These are phyloP conservation scores for Botrytis cinerea DNA, from an alignment of 2,329 filamentous ascomycete genomes.

Conservation along the genomic window DNA sequence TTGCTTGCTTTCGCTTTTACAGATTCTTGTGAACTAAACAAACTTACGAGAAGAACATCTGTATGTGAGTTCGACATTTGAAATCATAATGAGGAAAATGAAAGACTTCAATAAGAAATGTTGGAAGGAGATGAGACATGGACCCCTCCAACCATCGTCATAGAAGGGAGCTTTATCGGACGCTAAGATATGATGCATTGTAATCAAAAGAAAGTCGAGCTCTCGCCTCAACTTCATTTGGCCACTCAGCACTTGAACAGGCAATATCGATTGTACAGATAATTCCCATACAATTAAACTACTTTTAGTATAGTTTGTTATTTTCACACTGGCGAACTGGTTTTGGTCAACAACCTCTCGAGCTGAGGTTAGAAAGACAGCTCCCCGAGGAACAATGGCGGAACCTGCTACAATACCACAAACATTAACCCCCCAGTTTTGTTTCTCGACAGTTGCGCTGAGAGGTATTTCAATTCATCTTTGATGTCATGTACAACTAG, in stretches of 20 bases:
- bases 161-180: slow-evolving; percentile 29
- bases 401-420: slow-evolving; percentile 45
- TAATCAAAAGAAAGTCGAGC: slow-evolving; percentile 21
- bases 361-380: slow-evolving; percentile 32
- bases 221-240: slow-evolving; percentile 19
- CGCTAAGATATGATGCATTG: slow-evolving; percentile 23
- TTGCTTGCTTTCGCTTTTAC: neutral
- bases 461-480: slow-evolving; percentile 54
- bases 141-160: slow-evolving; percentile 26
- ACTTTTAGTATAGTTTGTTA: neutral
- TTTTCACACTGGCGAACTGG: slow-evolving; percentile 38
- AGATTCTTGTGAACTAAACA: neutral
- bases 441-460: slow-evolving; percentile 69
- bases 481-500: neutral
- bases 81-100: slow-evolving; percentile 28
- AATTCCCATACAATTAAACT: neutral
- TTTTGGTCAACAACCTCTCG: slow-evolving; percentile 40
- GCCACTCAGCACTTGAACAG: slow-evolving; percentile 13
- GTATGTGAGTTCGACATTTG: slow-evolving; percentile 52
- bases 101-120: slow-evolving; percentile 14
- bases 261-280: neutral
- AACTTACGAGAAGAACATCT: slow-evolving; percentile 58
- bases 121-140: slow-evolving; percentile 3
- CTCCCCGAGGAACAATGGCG: slow-evolving; percentile 35
- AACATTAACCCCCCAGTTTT: slow-evolving; percentile 70